Base-by-base conservation (phyloP, 495 filamentous ascomycete species). In the Penicillium bialowiezense region DNA sequence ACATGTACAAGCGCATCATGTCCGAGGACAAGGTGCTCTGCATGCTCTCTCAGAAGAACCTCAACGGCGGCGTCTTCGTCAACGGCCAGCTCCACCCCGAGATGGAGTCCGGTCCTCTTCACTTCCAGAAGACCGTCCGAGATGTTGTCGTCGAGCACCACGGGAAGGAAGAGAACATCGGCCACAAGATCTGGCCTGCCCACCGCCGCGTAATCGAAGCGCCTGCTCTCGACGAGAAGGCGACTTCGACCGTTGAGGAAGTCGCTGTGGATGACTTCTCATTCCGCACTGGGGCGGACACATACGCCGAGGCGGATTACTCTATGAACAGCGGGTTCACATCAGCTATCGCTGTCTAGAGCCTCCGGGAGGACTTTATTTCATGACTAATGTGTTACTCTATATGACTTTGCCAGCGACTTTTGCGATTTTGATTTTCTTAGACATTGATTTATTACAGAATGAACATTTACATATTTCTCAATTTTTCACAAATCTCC, bases 11-110 rank as follows among this genome's bases (percentile, higher is more conserved):
- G 57, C 72, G 64, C 0, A 64, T 77, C 48, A 67, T 74, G 64
- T 57, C 59, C 1, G 72, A 79, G 50, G 75, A 79, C 52, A 76
- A 76, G 54, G 60, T 67, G 26, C 69, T 79, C 12, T 77, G 74
- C 55, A 59, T 67, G 36, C 44, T 54, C 8, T 63, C 72, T 14
- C 73, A 79, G 61, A 69, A 72, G 64, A 79, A 79, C 52, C 61
- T 79, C 14, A 68, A 71, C 33, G 58, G 64, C 6, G 74, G 73
- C 17, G 65, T 77, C 39, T 79, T 73, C 43, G 64, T 73, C 41
- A 76, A 71, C 42, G 75, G 75, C 24, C 60, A 69, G 51, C 50
- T 79, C 24, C 74, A 79, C 52, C 73, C 74, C 0, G 53, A 63
- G 23, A 70, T 69, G 60, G 75, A 78, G 45, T 60, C 65, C 48